Conservation (phyloP, 78 protist genomes). For the Monosiga brevicollis region DNA sequence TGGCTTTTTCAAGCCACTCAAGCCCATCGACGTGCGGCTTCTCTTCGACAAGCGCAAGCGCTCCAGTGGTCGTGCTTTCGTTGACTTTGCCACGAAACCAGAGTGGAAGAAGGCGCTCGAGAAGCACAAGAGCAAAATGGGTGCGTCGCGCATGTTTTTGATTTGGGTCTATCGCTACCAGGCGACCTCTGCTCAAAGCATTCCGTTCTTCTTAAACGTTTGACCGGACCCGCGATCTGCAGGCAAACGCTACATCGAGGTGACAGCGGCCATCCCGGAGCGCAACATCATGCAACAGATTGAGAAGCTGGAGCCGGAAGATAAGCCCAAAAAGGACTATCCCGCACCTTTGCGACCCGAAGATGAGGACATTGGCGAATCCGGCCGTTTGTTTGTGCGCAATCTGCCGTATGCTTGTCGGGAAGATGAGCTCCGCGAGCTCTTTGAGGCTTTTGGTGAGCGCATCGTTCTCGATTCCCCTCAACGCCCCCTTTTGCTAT, state of each 20-base stretch:
- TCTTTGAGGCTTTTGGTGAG: constrained; percentile 36
- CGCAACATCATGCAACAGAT: neutral
- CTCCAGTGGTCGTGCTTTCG: neutral
- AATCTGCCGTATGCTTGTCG: constrained; percentile 57
- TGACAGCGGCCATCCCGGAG: neutral
- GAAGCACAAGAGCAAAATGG: neutral
- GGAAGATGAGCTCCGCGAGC: constrained; percentile 52
- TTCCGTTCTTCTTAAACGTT: neutral
- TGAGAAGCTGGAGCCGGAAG: no score
- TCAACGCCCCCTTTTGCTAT: no score
- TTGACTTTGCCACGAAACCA: neutral
- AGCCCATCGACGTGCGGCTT: neutral
- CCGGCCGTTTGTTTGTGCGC: constrained; percentile 59
- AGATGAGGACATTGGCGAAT: neutral
- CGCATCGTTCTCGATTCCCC: no score
- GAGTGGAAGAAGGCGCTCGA: neutral
- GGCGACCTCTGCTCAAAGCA: neutral
- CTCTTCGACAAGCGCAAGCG: neutral
- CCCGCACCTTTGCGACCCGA: constrained; percentile 3
- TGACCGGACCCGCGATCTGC: neutral
- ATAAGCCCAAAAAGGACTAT: neutral
- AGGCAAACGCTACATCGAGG: neutral
- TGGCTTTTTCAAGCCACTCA: neutral
- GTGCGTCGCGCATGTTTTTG: neutral
- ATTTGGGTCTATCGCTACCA: neutral